Conservation (phyloP, 495 filamentous ascomycete genomes). For the Penicillium lagena region DNA sequence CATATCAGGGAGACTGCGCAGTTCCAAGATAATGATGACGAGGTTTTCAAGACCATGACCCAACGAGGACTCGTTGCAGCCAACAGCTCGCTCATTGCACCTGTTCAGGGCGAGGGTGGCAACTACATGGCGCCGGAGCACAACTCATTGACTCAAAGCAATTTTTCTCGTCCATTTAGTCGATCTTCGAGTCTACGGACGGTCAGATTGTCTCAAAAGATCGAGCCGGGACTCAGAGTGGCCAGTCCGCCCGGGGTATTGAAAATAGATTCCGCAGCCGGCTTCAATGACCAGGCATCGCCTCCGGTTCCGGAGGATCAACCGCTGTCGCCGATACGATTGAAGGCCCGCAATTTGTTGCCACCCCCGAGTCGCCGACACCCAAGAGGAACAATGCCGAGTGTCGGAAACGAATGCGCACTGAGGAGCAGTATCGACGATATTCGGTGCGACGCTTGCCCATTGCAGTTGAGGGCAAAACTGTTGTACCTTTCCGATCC, state of each 20-base stretch:
- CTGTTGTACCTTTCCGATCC: constrained; percentile 22
- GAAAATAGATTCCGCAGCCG: background rate
- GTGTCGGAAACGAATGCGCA: constrained; percentile 15
- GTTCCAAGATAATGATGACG: constrained; percentile 41
- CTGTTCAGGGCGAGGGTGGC: no score
- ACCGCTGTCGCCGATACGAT: constrained; percentile 20
- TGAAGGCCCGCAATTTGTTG: constrained; percentile 14
- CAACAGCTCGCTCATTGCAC: no score
- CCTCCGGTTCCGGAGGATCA: background rate
- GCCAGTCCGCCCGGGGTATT: background rate
- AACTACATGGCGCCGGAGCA: background rate
- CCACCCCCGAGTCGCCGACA: constrained; percentile 26
- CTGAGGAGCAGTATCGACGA: constrained; percentile 27
- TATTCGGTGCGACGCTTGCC: constrained; percentile 29
- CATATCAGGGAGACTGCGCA: constrained; percentile 59
- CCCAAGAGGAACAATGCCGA: constrained; percentile 14
- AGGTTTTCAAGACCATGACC: constrained; percentile 9
- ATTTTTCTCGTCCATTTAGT: constrained; percentile 33
- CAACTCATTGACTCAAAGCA: constrained; percentile 12
- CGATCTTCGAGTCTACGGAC: constrained; percentile 26
- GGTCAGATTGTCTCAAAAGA: constrained; percentile 16
- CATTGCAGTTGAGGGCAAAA: constrained; percentile 14
- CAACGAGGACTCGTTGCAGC: constrained; percentile 1
- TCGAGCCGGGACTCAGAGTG: background rate
- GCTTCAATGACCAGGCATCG: background rate